Evolutionary conservation across 768 basidiomycete genomes (phyloP), one percentile per base, ranked within the genome.

Genomic region (Collybia sordida): DNA sequence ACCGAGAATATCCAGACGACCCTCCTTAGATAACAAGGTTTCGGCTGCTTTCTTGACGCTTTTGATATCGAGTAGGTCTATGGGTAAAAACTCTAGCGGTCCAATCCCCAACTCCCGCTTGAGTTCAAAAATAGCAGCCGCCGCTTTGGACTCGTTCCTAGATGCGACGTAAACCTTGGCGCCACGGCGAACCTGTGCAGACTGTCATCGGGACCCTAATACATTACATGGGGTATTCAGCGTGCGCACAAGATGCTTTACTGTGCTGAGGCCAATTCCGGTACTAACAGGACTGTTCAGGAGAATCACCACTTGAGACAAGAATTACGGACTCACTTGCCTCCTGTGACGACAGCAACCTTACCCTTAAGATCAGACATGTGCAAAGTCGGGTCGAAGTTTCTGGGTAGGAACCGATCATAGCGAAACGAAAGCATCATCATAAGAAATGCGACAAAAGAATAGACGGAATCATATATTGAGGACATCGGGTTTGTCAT

Each of bases 131-230:
- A 84, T 77, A 2, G 82, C 82, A 6, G 59, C 74, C 18, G 61
- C 68, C 6, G 78, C 82, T 41, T 66, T 72, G 14, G 56, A 55
- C 53, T 78, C 75, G 53, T 69, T 73, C 15, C 83, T 73, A 6
- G 80, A 76, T 0, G 73, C 79, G 53, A 86, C 71, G 54, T 84
- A 84, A 5, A 84, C 78, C 55, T 79, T 83, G 4, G 80, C 31
- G 17, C 38, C 41, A 5, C 15, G 22, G 17, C 14, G 27, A 27
- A 48, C 19, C 19, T 25, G 23, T 17, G 31, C 19, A 21, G 15
- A 17, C n/a, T 9, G 31, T 8, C 7, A 22, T 24, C 8, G 15
- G 11, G 22, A 21, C 28, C n/a, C 18, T 27, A 83, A 3, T 85
- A 79, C 55, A 79, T 84, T 4, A 82, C 82, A 14, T 31, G 14